These are phyloP conservation scores for Lecanicillium sp. DNA, from an alignment of 2,329 filamentous ascomycete species.

Conservation along the genomic window DNA sequence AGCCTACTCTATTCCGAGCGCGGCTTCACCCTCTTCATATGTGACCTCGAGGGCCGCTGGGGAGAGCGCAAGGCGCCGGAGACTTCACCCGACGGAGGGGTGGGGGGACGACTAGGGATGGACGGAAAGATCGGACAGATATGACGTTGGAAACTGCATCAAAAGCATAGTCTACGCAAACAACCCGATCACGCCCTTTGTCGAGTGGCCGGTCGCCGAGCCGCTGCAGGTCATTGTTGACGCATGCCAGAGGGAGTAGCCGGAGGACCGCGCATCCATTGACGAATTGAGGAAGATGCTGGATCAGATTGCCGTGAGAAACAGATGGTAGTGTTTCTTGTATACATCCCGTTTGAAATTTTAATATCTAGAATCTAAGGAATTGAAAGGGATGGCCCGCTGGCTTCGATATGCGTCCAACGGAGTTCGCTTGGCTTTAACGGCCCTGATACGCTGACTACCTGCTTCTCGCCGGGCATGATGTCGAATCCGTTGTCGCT, in stretches of 20 bases:
- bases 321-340: too few species aligned
- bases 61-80: conserved; percentile 22
- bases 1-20: conserved; percentile 22
- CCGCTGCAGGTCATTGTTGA: conserved; percentile 15
- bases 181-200: conserved; percentile 18
- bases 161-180: conserved; percentile 24
- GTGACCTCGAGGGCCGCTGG: conserved; percentile 24
- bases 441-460: conserved; percentile 16
- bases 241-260: too few species aligned
- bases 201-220: conserved; percentile 23
- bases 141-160: conserved; percentile 22
- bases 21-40: conserved; percentile 18
- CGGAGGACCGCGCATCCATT: too few species aligned
- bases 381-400: conserved; percentile 7
- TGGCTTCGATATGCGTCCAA: conserved; percentile 18
- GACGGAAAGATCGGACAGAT: conserved; percentile 21
- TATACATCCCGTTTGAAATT: too few species aligned
- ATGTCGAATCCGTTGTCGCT: conserved; percentile 56
- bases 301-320: too few species aligned
- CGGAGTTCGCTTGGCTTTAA: conserved; percentile 11
- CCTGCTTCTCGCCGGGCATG: conserved; percentile 39
- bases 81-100: conserved; percentile 15
- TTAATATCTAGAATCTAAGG: too few species aligned
- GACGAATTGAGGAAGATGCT: too few species aligned
- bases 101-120: conserved; percentile 6